phyloP scores from a whole-genome alignment of 495 filamentous ascomycete genomes.

The Aspergillus cristatus region DNA sequence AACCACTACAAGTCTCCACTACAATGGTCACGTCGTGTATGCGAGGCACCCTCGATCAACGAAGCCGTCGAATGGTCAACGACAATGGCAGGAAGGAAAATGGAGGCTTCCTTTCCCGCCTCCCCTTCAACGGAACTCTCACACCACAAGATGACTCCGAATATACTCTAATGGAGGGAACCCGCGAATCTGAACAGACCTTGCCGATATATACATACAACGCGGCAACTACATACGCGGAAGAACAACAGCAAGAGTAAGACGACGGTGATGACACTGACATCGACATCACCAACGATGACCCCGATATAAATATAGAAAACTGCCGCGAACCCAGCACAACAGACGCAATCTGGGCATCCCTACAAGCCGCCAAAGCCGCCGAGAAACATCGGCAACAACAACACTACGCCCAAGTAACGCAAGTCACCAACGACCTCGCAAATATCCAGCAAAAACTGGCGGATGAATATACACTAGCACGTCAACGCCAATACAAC shows the following conservation, averaged over 20 bases:
- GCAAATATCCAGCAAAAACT: neutral
- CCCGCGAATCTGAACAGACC: too few species aligned
- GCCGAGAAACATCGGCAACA: neutral
- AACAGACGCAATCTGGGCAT: neutral
- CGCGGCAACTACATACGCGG: too few species aligned
- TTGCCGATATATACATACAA: too few species aligned
- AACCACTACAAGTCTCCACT: neutral
- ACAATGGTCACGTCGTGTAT: neutral
- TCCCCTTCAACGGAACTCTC: neutral
- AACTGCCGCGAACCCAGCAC: neutral
- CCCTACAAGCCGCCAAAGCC: neutral
- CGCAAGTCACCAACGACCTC: neutral
- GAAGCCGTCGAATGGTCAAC: neutral
- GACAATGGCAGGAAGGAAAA: neutral
- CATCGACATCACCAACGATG: too few species aligned
- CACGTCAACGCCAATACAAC: too few species aligned
- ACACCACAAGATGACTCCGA: neutral
- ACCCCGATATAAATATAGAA: too few species aligned
- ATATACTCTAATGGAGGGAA: neutral
- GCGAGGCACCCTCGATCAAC: neutral
- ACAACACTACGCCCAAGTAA: neutral
- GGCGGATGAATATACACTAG: too few species aligned
- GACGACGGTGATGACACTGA: too few species aligned
- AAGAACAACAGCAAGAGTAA: too few species aligned
- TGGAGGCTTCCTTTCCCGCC: neutral